Percentiles rank a stretch among this genome's conserved stretches.
Conservation (phyloP, 2,329 filamentous ascomycete genomes). For the Didymella lethalis region DNA sequence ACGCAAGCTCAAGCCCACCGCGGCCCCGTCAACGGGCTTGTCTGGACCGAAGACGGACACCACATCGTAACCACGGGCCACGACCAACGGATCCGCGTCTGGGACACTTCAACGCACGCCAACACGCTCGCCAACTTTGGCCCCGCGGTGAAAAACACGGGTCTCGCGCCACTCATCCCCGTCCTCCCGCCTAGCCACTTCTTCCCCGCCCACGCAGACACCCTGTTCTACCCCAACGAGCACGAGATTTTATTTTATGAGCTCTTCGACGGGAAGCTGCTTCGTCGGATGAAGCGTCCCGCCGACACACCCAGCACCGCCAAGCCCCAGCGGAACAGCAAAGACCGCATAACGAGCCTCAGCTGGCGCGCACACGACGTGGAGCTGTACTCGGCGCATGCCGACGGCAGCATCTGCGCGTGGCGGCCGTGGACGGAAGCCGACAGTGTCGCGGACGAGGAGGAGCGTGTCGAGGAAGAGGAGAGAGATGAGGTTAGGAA, state of each 20-base stretch:
- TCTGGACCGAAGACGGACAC: constrained; percentile 82
- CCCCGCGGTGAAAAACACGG: constrained; percentile 76
- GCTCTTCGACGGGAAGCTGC: constrained; percentile 75
- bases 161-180: constrained; percentile 52
- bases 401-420: constrained; percentile 81
- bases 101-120: constrained; percentile 80
- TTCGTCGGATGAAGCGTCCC: constrained; percentile 74
- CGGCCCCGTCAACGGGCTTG: constrained; percentile 82
- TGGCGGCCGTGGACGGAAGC: constrained; percentile 73
- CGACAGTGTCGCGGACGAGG: constrained; percentile 54
- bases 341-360: constrained; percentile 71
- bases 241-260: constrained; percentile 80
- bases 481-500: constrained; percentile 54
- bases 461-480: constrained; percentile 50
- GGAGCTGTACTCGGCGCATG: constrained; percentile 82
- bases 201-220: constrained; percentile 65
- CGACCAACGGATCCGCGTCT: constrained; percentile 84
- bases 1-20: constrained; percentile 71
- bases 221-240: constrained; percentile 81
- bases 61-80: constrained; percentile 83
- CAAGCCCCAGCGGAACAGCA: constrained; percentile 52
- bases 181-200: constrained; percentile 67
- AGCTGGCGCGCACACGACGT: constrained; percentile 76
- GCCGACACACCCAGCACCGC: constrained; percentile 11
- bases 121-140: constrained; percentile 92